These are phyloP conservation scores for Botrytis aclada DNA, from an alignment of 2,329 filamentous ascomycete genomes.

Conservation along the genomic window DNA sequence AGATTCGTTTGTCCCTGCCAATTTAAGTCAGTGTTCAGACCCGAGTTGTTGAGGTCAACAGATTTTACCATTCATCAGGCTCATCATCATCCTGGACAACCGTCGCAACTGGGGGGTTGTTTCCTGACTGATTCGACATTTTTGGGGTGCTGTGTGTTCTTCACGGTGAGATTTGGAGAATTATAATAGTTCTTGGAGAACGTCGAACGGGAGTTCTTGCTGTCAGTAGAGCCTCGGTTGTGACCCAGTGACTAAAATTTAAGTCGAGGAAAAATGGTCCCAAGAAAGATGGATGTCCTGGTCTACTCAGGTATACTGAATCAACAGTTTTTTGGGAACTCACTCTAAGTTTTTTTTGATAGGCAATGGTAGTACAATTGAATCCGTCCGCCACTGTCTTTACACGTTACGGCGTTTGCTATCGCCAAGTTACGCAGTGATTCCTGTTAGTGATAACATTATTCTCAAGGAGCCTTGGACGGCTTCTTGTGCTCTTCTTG, in stretches of 20 bases:
- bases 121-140: constrained; percentile 37
- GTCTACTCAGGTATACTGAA: constrained; percentile 74
- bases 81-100: constrained; percentile 70
- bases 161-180: constrained; percentile 12
- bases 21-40: constrained; percentile 26
- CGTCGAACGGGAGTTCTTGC: background rate
- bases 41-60: constrained; percentile 20
- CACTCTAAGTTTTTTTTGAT: constrained; percentile 18
- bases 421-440: constrained; percentile 88
- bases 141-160: constrained; percentile 21
- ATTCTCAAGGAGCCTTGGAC: constrained; percentile 91
- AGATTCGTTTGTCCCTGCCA: constrained; percentile 91
- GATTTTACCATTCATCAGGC: constrained; percentile 83
- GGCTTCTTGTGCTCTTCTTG: constrained; percentile 79
- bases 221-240: constrained; percentile 30
- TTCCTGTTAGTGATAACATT: constrained; percentile 72
- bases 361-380: constrained; percentile 82
- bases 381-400: constrained; percentile 86
- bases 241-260: constrained; percentile 3
- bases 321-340: background rate
- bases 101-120: constrained; percentile 33
- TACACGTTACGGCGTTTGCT: constrained; percentile 83
- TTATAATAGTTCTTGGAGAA: background rate
- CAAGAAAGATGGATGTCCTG: constrained; percentile 77
- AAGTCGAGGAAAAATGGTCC: constrained; percentile 50